Conservation (phyloP, 2,329 filamentous ascomycete genomes). For the Decorospora gaudefroyi region DNA sequence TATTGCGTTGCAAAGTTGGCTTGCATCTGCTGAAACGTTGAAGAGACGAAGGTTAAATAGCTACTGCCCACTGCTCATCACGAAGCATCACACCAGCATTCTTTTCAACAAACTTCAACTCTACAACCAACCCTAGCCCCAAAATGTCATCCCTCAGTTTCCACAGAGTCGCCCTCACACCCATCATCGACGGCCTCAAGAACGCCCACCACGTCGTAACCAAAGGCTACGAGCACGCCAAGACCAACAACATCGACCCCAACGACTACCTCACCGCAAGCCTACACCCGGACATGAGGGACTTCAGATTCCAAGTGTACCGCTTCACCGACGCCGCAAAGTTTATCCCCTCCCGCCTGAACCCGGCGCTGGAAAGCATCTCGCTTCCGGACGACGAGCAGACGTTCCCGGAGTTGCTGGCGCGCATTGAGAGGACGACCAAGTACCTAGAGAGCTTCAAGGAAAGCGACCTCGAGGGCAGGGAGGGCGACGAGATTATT, state of each 20-base stretch:
- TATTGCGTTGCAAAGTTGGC: too few relatives aligned
- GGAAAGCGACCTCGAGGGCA: slow-evolving; percentile 50
- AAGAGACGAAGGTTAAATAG: too few relatives aligned
- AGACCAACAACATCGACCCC: slow-evolving; percentile 45
- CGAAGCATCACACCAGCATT: too few relatives aligned
- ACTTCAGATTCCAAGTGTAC: slow-evolving; percentile 57
- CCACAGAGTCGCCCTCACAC: slow-evolving; percentile 48
- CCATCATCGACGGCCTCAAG: slow-evolving; percentile 52
- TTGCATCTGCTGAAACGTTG: too few relatives aligned
- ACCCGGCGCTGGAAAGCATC: slow-evolving; percentile 38
- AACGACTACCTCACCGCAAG: slow-evolving; percentile 49
- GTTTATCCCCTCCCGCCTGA: slow-evolving; percentile 48
- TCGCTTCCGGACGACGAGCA: slow-evolving; percentile 51
- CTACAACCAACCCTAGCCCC: too few relatives aligned
- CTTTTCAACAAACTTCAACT: too few relatives aligned
- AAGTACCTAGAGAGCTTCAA: slow-evolving; percentile 54
- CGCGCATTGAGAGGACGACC: slow-evolving; percentile 55
- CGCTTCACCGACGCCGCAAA: slow-evolving; percentile 51
- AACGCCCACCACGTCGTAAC: slow-evolving; percentile 52
- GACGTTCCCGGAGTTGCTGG: slow-evolving; percentile 57
- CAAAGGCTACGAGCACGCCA: slow-evolving; percentile 51
- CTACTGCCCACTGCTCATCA: too few relatives aligned
- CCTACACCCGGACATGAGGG: slow-evolving; percentile 57
- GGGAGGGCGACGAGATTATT: slow-evolving; percentile 49
- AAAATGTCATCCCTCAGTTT: slow-evolving; percentile 32